phyloP scores from a whole-genome alignment of 371 early-diverging fungal species.

The Syncephalastrum monosporum region DNA sequence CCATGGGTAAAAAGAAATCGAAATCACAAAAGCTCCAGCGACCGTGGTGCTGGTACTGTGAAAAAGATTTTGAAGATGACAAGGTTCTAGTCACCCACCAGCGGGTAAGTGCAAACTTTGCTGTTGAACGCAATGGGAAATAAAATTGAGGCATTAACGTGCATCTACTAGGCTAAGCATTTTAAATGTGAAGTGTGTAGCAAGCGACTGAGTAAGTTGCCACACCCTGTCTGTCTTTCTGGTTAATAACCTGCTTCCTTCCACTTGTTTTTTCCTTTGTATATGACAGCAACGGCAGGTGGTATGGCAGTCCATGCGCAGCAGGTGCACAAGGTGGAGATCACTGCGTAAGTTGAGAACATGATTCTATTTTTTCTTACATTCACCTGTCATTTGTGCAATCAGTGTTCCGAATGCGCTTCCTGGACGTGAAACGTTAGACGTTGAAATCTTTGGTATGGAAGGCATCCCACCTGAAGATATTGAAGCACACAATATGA shows the following conservation, averaged over 20 bases:
- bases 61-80: constrained; percentile 95
- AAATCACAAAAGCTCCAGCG: constrained; percentile 26
- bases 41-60: constrained; percentile 86
- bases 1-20: constrained; percentile 48
- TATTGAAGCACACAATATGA: constrained; percentile 62
- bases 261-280: not conserved
- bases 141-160: not conserved
- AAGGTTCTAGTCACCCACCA: constrained; percentile 93
- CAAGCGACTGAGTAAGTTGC: constrained; percentile 73
- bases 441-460: constrained; percentile 95
- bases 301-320: constrained; percentile 90
- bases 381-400: not conserved
- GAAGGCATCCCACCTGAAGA: constrained; percentile 90
- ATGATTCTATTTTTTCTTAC: not conserved
- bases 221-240: not conserved
- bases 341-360: constrained; percentile 58
- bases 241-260: not conserved
- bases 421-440: constrained; percentile 80
- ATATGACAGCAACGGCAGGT: constrained; percentile 73
- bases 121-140: not conserved
- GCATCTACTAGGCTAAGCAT: constrained; percentile 69
- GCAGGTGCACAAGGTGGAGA: constrained; percentile 92
- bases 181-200: constrained; percentile 87
- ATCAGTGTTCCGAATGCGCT: constrained; percentile 85
- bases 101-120: constrained; percentile 34